Base-by-base conservation (phyloP, 73 alveolate species). In the Stentor coeruleus region DNA sequence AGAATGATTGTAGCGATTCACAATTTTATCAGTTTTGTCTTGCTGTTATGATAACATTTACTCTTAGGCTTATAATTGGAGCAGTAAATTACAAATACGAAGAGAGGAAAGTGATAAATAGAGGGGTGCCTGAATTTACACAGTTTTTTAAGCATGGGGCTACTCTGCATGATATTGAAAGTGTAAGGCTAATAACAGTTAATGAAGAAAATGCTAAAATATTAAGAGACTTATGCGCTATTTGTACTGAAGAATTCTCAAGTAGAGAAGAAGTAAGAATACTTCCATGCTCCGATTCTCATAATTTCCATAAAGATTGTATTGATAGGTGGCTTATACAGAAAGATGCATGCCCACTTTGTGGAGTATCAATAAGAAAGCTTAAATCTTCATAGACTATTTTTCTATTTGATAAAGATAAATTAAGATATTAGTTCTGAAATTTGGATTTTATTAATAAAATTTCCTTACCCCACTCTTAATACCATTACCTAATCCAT, bases 311-410 rank as follows among this genome's bases (percentile, higher is more conserved):
- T 66, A 66, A 66, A 33, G 41, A 66, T 2, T 66, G 79, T 40
- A 66, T 66, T 66, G 79, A 66, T 66, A 20, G 79, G 33, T 66
- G 79, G 79, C 79, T 66, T 37, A 33, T 66, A 11, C 79, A 66
- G 37, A 66, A 66, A 66, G 79, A 66, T 66, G n/a, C 79, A 1
- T 66, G 79, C 39, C 79, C 79, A 26, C 33, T 66, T 1, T 66
- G 79, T 66, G 36, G 79, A 40, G 2, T 2, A 26, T 66, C 79
- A 33, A 66, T 66, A 26, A 31, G n/a, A 33, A 66, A 66, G 41
- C 20, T 14, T 20, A 2, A 66, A n/a, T n/a, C n/a, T n/a, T n/a
- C n/a, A n/a, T n/a, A n/a, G n/a, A n/a, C n/a, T n/a, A n/a, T n/a
- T n/a, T n/a, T n/a, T n/a, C n/a, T n/a, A n/a, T n/a, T n/a, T n/a